These are phyloP conservation scores for Pestalotiopsis sp. DNA, from an alignment of 2,329 filamentous ascomycete genomes.

Conservation along the genomic window DNA sequence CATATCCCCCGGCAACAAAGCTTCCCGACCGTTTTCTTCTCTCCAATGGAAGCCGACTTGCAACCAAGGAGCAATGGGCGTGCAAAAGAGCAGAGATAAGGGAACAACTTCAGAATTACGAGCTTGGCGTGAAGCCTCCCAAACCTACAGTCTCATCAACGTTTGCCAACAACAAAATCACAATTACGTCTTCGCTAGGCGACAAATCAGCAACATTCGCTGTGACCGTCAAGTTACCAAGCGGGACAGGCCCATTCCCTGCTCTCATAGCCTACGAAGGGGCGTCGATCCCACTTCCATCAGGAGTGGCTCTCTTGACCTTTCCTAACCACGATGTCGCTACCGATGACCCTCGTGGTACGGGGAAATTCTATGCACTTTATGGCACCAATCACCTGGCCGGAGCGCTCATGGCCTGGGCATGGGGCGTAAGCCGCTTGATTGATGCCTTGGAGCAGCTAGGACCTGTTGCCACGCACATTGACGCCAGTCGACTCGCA, in stretches of 20 bases:
- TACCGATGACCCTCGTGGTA: slow-evolving; percentile 44
- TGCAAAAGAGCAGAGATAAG: slow-evolving; percentile 44
- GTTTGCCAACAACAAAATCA: slow-evolving; percentile 34
- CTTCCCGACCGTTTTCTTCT: slow-evolving; percentile 43
- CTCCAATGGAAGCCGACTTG: slow-evolving; percentile 36
- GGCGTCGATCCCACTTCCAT: slow-evolving; percentile 46
- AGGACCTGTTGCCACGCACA: slow-evolving; percentile 33
- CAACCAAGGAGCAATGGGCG: slow-evolving; percentile 38
- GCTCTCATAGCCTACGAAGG: slow-evolving; percentile 50
- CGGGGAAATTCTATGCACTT: slow-evolving; percentile 50
- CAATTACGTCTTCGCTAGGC: slow-evolving; percentile 34
- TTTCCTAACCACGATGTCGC: slow-evolving; percentile 53
- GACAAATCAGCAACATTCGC: slow-evolving; percentile 34
- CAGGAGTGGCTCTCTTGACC: slow-evolving; percentile 46
- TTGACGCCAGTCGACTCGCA: slow-evolving; percentile 37
- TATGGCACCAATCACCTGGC: slow-evolving; percentile 47
- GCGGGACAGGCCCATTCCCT: slow-evolving; percentile 41
- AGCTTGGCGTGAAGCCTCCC: slow-evolving; percentile 37
- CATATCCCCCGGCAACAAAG: not conserved
- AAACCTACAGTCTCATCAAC: slow-evolving; percentile 36
- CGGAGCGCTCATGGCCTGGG: slow-evolving; percentile 50
- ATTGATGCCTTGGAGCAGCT: slow-evolving; percentile 46
- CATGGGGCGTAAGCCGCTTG: slow-evolving; percentile 50
- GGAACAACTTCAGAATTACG: slow-evolving; percentile 36
- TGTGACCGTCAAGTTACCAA: slow-evolving; percentile 28